phyloP scores from a whole-genome alignment of 2,329 filamentous ascomycete genomes.

The Atkinsonella texensis region DNA sequence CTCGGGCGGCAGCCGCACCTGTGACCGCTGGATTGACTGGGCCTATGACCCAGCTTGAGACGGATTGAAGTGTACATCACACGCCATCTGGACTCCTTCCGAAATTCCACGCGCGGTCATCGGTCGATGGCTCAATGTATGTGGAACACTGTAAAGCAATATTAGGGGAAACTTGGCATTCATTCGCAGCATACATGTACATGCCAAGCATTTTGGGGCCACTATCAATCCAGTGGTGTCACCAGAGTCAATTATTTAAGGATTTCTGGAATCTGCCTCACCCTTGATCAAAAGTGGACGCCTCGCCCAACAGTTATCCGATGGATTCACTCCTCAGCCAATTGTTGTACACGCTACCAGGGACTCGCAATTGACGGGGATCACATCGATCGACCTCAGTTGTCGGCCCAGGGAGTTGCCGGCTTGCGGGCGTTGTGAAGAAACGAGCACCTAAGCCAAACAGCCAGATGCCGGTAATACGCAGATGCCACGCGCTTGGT shows the following conservation, averaged over 20 bases:
- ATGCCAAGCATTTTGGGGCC: background rate
- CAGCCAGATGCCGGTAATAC: background rate
- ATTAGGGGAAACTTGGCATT: conserved; percentile 10
- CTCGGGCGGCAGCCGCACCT: background rate
- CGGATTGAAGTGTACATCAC: background rate
- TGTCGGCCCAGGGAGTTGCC: background rate
- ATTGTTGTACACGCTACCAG: background rate
- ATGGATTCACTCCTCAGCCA: background rate
- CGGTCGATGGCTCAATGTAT: background rate
- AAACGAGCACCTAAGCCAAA: background rate
- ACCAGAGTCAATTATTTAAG: background rate
- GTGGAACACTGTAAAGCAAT: background rate
- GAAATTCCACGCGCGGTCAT: background rate
- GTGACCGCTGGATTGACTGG: background rate
- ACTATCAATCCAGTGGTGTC: background rate
- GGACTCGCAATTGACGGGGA: background rate
- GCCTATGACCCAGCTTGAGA: background rate
- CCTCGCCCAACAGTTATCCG: background rate
- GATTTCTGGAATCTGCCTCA: background rate
- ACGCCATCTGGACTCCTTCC: background rate
- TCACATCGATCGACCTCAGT: background rate
- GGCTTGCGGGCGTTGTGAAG: background rate
- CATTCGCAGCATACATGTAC: conserved; percentile 7
- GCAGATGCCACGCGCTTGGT: background rate
- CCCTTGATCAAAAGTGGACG: background rate